Evolutionary conservation across 2,329 filamentous ascomycete genomes (phyloP).

Genomic region (Cylindrodendrum hubeiense): DNA sequence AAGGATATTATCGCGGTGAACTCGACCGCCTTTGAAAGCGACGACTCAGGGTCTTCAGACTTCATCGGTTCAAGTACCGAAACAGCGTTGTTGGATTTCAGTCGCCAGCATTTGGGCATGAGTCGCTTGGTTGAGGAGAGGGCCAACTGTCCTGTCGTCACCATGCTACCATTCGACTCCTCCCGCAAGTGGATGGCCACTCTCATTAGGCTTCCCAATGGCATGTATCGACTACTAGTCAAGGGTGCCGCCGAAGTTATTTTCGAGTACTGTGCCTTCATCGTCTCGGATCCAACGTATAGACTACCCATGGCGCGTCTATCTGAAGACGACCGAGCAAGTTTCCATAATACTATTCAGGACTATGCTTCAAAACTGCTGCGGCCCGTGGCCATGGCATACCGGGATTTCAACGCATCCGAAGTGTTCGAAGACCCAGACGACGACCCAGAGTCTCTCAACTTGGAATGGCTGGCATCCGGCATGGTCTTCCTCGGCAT

Average conservation of each 20-base stretch:
- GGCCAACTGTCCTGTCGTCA: constrained; percentile 57
- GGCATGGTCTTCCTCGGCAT: constrained; percentile 80
- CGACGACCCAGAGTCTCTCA: constrained; percentile 50
- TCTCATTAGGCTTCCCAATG: constrained; percentile 60
- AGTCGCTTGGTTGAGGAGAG: constrained; percentile 59
- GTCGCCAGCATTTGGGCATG: constrained; percentile 63
- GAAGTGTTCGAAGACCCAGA: constrained; percentile 68
- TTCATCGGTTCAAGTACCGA: constrained; percentile 69
- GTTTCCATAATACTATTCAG: constrained; percentile 50
- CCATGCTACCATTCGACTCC: constrained; percentile 68
- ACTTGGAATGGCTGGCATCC: constrained; percentile 57
- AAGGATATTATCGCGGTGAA: constrained; percentile 59
- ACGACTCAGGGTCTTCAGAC: constrained; percentile 47
- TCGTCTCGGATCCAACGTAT: constrained; percentile 59
- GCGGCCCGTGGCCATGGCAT: constrained; percentile 81
- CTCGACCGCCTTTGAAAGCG: constrained; percentile 67
- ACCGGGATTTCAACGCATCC: constrained; percentile 78
- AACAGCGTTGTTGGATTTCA: constrained; percentile 64
- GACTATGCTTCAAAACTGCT: constrained; percentile 76
- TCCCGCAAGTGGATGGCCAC: constrained; percentile 69
- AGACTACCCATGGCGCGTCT: constrained; percentile 45
- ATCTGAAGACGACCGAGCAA: constrained; percentile 47
- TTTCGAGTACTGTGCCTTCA: constrained; percentile 57
- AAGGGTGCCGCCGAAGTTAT: constrained; percentile 71
- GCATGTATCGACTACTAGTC: constrained; percentile 63